Evolutionary conservation across 2,329 filamentous ascomycete genomes (phyloP).

Genomic region (Ophiostoma himal-ulmi): DNA sequence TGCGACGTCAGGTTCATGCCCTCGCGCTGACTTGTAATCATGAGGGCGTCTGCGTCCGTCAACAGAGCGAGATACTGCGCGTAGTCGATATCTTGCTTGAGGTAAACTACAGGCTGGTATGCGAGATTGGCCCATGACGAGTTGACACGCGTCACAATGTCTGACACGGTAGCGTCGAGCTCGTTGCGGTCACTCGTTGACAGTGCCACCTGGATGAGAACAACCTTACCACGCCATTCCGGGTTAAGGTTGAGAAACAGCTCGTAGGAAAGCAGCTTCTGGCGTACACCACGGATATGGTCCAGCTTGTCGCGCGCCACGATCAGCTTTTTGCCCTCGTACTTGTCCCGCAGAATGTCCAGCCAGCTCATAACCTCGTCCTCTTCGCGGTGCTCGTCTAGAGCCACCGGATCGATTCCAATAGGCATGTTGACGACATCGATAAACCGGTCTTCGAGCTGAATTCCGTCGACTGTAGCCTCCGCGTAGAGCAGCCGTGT

Average conservation of each 20-base stretch:
- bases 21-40: conserved; percentile 92
- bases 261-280: conserved; percentile 89
- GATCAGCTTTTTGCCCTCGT: conserved; percentile 82
- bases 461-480: conserved; percentile 78
- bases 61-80: conserved; percentile 88
- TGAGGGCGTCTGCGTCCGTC: conserved; percentile 81
- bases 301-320: conserved; percentile 93
- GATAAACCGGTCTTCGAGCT: conserved; percentile 88
- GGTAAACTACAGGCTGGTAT: conserved; percentile 86
- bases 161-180: conserved; percentile 78
- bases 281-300: conserved; percentile 82
- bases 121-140: conserved; percentile 84
- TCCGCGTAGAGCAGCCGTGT: conserved; percentile 87
- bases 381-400: conserved; percentile 65
- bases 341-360: conserved; percentile 71
- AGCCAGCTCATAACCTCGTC: conserved; percentile 74
- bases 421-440: conserved; percentile 82
- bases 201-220: conserved; percentile 88
- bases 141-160: conserved; percentile 93
- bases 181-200: conserved; percentile 85
- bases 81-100: conserved; percentile 92
- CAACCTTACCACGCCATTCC: conserved; percentile 79
- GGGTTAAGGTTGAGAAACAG: conserved; percentile 91
- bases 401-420: conserved; percentile 77
- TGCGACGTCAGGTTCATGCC: conserved; percentile 97